These are phyloP conservation scores for Ormosia emarginata DNA, from an alignment of 306 rosid species.

Conservation along the genomic window DNA sequence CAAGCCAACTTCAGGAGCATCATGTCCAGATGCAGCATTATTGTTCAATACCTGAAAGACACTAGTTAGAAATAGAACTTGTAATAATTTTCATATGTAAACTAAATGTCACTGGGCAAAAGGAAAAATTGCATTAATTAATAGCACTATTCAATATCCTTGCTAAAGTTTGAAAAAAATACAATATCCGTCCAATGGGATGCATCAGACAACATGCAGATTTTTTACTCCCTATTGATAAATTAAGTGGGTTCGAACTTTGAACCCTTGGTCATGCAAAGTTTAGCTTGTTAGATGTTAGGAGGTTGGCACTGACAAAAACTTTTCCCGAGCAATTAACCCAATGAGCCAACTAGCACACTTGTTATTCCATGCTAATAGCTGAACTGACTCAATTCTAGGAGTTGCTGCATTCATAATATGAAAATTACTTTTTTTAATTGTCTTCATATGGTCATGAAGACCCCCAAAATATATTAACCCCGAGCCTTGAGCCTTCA, in stretches of 20 bases:
- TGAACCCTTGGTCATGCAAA: no score
- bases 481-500: no score
- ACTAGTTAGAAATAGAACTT: conserved; percentile 30
- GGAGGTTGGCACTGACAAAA: not conserved
- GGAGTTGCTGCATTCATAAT: not conserved
- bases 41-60: conserved; percentile 64
- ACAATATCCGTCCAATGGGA: not conserved
- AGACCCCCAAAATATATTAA: not conserved
- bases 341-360: not conserved
- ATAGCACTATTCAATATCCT: not conserved
- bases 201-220: conserved; percentile 3
- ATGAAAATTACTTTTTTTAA: not conserved
- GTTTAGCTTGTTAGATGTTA: not conserved
- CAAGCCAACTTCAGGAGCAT: conserved; percentile 86
- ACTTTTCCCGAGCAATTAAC: not conserved
- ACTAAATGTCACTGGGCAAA: not conserved
- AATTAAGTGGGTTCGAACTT: not conserved
- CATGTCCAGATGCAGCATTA: conserved; percentile 69
- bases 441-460: not conserved
- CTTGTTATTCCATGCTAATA: not conserved
- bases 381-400: not conserved
- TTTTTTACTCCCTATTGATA: not conserved
- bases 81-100: not conserved
- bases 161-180: not conserved
- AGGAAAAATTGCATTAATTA: not conserved